Percentiles rank a stretch among this genome's conserved stretches.
Evolutionary conservation across 2,329 filamentous ascomycete genomes (phyloP).

Genomic region (Monosporascus sp.): DNA sequence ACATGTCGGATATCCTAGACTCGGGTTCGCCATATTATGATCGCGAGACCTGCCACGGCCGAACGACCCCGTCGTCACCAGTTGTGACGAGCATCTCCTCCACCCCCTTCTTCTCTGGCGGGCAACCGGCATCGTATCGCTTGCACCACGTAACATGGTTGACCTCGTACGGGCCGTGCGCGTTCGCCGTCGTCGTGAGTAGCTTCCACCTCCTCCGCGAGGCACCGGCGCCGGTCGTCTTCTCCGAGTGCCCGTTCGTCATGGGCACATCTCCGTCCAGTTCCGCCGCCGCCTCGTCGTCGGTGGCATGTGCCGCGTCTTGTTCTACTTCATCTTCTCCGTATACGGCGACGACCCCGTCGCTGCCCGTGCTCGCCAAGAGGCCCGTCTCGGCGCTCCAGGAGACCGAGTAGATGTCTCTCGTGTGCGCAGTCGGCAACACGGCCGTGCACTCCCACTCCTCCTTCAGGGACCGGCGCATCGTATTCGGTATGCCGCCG

Average conservation of each 20-base stretch:
- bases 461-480: slow-evolving; percentile 72
- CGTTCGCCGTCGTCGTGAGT: slow-evolving; percentile 62
- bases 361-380: slow-evolving; percentile 83
- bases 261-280: slow-evolving; percentile 26
- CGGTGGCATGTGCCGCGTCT: slow-evolving; percentile 6
- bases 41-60: slow-evolving; percentile 65
- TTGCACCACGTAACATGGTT: slow-evolving; percentile 89
- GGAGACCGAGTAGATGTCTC: slow-evolving; percentile 76
- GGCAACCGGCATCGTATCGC: slow-evolving; percentile 59
- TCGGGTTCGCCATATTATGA: neutral
- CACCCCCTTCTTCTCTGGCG: slow-evolving; percentile 40
- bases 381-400: slow-evolving; percentile 78
- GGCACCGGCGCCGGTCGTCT: slow-evolving; percentile 25
- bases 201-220: slow-evolving; percentile 57
- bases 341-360: slow-evolving; percentile 77
- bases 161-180: slow-evolving; percentile 88
- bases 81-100: slow-evolving; percentile 89
- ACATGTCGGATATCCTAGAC: neutral
- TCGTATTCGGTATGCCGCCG: slow-evolving; percentile 78
- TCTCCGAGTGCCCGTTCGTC: slow-evolving; percentile 16
- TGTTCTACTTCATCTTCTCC: slow-evolving; percentile 35
- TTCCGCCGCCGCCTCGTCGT: slow-evolving; percentile 22
- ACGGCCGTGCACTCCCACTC: slow-evolving; percentile 73
- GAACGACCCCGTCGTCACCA: slow-evolving; percentile 84
- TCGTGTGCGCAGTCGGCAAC: slow-evolving; percentile 70